Base-by-base conservation (phyloP, 2,329 filamentous ascomycete species). In the Chrysosphaeria jannelii region DNA sequence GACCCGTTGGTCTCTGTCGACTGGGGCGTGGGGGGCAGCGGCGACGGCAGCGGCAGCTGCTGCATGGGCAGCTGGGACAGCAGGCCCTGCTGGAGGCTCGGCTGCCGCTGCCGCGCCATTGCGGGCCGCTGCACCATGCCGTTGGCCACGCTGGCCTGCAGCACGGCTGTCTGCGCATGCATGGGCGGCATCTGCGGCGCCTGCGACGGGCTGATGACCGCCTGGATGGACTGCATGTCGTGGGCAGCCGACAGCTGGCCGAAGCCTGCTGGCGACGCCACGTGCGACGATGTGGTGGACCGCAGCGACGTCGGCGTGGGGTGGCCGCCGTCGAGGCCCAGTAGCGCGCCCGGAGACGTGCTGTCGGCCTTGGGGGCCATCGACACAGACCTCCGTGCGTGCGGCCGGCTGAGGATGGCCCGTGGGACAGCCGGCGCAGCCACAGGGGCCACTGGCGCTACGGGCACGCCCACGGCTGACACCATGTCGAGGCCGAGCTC, bases 401-500 rank as follows among this genome's bases (percentile, higher is more conserved):
- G 63, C 36, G 79, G 72, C 35, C 75, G 59, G 46, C 75, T 81
- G 42, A 79, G 57, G 34, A 81, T 69, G 28, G 69, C 67, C 34
- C 72, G 64, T 36, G 79, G 75, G 33, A 81, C 66, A 14, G 72
- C 67, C 25, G 71, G 68, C 14, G 68, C 60, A 35, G 71, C 68
- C 26, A 71, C 64, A 36, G 63, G 54, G 42, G n/a, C n/a, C n/a
- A n/a, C n/a, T n/a, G n/a, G n/a, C n/a, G n/a, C n/a, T n/a, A n/a
- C n/a, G n/a, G n/a, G n/a, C n/a, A n/a, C n/a, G n/a, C n/a, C n/a
- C n/a, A n/a, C n/a, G n/a, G n/a, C n/a, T n/a, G n/a, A n/a, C 35
- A 71, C 75, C 22, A 74, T 79, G 52, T 91, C 93, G 40, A 79
- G 69, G 31, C 74, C 72, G 36, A 97, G 58, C 48, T 93, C 85